Evolutionary conservation across 352 stramenopile genomes (phyloP), one percentile per base, ranked within the genome.

Genomic region (Chrysophaeum taylorii): DNA sequence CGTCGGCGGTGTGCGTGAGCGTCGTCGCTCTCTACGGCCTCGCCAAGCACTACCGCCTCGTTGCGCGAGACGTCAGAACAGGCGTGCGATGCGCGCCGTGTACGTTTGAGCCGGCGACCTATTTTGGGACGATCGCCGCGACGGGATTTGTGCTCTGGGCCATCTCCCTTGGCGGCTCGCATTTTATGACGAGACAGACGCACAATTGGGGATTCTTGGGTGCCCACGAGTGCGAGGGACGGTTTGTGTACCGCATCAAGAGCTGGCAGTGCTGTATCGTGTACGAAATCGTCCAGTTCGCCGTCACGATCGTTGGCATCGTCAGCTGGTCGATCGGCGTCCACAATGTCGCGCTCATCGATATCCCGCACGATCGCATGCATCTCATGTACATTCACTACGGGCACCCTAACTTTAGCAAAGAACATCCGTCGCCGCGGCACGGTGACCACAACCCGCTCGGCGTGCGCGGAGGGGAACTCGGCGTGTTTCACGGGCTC

Each of bases 201-300:
- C 33, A 9, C 27, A 5, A 31, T 2, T 63, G n/a, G 25, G 4
- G 5, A 25, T 35, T 39, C 33, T 23, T 23, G 45, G 23, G 2
- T 4, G 45, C 23, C 9, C 27, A 2, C 52, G 23, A 25, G 25
- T 5, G 25, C 52, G 14, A 15, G 9, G 2, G 36, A 25, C 9
- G 4, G 27, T 15, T 15, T 23, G 15, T 39, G 25, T 4, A 14
- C 7, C 14, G 4, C 23, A 25, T 39, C 52, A 2, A 9, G 27
- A 25, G 29, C 7, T 25, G 9, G 27, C 27, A 15, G 52, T n/a
- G 27, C 27, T n/a, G n/a, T n/a, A n/a, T n/a, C n/a, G n/a, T n/a
- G n/a, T 39, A 63, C 52, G 52, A 63, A 31, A 15, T 63, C 25
- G 2, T 63, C 52, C 52, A 63, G 52, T 63, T 63, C 29, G 9